Evolutionary conservation across 768 basidiomycete species (phyloP).

Genomic region (Rhizopogon rudus): DNA sequence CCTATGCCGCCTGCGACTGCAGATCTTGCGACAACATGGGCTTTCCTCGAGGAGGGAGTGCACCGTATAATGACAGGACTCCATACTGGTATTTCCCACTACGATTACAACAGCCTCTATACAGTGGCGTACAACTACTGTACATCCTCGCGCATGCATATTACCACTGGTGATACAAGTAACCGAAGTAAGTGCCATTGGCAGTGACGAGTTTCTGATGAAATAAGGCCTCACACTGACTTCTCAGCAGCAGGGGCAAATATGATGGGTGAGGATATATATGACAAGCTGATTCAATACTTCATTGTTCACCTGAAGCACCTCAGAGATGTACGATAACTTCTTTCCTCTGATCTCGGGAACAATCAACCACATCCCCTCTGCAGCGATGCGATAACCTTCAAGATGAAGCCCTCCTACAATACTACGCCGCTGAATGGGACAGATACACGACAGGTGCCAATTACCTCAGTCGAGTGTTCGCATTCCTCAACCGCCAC

Average conservation of each 20-base stretch:
- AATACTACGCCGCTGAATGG: slow-evolving; percentile 93
- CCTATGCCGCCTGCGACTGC: slow-evolving; percentile 63
- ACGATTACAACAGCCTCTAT: slow-evolving; percentile 83
- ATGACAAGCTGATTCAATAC: slow-evolving; percentile 91
- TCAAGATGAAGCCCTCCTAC: slow-evolving; percentile 82
- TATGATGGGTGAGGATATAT: slow-evolving; percentile 92
- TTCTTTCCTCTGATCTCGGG: slow-evolving; percentile 11
- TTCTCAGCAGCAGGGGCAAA: slow-evolving; percentile 74
- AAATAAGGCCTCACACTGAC: slow-evolving; percentile 10
- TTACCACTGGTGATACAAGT: slow-evolving; percentile 34
- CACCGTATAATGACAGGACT: slow-evolving; percentile 92
- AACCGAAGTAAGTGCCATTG: slow-evolving; percentile 50
- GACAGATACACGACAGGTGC: slow-evolving; percentile 95
- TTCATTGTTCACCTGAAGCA: slow-evolving; percentile 77
- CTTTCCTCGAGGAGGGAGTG: slow-evolving; percentile 78
- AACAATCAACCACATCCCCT: slow-evolving; percentile 8
- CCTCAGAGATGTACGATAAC: slow-evolving; percentile 51
- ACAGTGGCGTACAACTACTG: slow-evolving; percentile 99
- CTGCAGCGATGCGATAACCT: slow-evolving; percentile 69
- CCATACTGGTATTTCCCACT: slow-evolving; percentile 84
- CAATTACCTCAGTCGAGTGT: slow-evolving; percentile 94
- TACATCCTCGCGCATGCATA: slow-evolving; percentile 79
- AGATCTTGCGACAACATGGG: slow-evolving; percentile 83
- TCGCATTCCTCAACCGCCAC: slow-evolving; percentile 97
- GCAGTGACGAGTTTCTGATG: slow-evolving; percentile 4